These are phyloP conservation scores for Geranium brycei DNA, from an alignment of 345 rosid genomes.

Conservation along the genomic window DNA sequence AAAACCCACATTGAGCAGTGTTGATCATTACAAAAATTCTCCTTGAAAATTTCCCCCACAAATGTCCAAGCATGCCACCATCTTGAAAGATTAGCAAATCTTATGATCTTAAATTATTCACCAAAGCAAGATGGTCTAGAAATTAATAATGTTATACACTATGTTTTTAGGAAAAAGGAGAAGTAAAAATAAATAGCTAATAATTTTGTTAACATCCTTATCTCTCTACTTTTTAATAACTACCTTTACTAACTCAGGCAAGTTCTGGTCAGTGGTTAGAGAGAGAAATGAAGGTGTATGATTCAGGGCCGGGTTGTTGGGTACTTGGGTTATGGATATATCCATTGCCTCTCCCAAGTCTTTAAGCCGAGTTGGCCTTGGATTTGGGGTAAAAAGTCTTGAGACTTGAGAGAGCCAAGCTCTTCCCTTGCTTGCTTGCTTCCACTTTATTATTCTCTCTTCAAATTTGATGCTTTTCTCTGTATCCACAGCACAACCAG, in stretches of 20 bases:
- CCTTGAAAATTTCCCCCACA: background rate
- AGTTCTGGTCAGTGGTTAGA: background rate
- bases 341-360: conserved; percentile 20
- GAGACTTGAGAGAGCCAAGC: conserved; percentile 13
- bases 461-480: conserved; percentile 41
- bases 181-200: too few species aligned
- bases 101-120: too few species aligned
- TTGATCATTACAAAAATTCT: background rate
- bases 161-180: too few species aligned
- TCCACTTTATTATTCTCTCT: conserved; percentile 36
- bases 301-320: conserved; percentile 14
- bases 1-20: background rate
- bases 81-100: background rate
- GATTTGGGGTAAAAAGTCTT: conserved; percentile 16
- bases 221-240: conserved; percentile 9
- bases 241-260: conserved; percentile 20
- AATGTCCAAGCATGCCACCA: background rate
- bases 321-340: background rate
- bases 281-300: background rate
- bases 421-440: conserved; percentile 15
- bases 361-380: conserved; percentile 10
- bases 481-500: conserved; percentile 28
- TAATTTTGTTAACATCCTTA: background rate
- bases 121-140: too few species aligned
- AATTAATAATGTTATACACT: too few species aligned